Evolutionary conservation across 129 eudicot genomes (phyloP).

Genomic region (Deinandra increscens): DNA sequence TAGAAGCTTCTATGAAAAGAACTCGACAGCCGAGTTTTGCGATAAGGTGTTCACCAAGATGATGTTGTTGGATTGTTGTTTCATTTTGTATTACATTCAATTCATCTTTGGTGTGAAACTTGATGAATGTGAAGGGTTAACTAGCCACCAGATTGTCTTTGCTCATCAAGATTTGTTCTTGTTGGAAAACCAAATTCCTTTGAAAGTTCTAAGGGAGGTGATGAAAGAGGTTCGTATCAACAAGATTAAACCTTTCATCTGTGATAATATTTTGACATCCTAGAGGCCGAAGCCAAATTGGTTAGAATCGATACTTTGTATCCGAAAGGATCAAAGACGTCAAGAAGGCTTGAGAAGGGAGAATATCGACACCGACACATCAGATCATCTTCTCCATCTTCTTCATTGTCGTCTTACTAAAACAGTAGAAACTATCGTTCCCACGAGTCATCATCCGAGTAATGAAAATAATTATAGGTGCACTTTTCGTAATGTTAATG

Average conservation of each 20-base stretch:
- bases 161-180: constrained; percentile 40
- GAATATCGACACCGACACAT: background rate
- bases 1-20: constrained; percentile 22
- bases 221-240: background rate
- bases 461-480: background rate
- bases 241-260: constrained; percentile 7
- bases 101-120: background rate
- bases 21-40: background rate
- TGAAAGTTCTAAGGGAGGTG: constrained; percentile 22
- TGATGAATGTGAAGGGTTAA: background rate
- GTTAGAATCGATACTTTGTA: background rate
- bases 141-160: constrained; percentile 26
- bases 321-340: background rate
- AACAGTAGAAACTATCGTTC: too few species aligned
- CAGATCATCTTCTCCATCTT: constrained; percentile 10
- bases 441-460: too few species aligned
- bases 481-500: constrained; percentile 32
- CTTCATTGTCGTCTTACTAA: background rate
- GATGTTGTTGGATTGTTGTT: constrained; percentile 40
- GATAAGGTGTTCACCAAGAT: constrained; percentile 20
- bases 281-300: background rate
- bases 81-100: constrained; percentile 26
- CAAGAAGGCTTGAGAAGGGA: background rate
- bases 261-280: background rate
- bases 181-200: constrained; percentile 44